Conservation (phyloP, 345 rosid species). For the Rhizophora mangle region DNA sequence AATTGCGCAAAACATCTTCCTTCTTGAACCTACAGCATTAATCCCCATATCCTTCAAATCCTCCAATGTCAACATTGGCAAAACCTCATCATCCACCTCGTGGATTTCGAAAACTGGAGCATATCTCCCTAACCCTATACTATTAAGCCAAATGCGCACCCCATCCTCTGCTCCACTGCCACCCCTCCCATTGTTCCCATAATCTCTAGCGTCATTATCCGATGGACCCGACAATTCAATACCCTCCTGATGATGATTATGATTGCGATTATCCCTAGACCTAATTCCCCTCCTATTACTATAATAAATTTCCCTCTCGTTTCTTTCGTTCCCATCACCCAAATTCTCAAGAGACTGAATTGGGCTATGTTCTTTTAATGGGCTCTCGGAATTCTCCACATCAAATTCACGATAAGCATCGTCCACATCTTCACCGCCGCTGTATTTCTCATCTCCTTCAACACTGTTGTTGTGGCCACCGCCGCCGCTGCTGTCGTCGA, state of each 20-base stretch:
- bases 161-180: slow-evolving; percentile 46
- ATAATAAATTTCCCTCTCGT: slow-evolving; percentile 33
- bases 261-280: slow-evolving; percentile 21
- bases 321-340: slow-evolving; percentile 51
- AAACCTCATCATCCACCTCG: slow-evolving; percentile 81
- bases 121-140: slow-evolving; percentile 68
- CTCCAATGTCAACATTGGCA: slow-evolving; percentile 78
- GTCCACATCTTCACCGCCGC: slow-evolving; percentile 52
- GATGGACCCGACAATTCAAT: slow-evolving; percentile 54
- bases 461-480: slow-evolving; percentile 17
- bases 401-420: slow-evolving; percentile 51
- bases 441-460: slow-evolving; percentile 48
- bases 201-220: slow-evolving; percentile 45
- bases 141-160: slow-evolving; percentile 61
- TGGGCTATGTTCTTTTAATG: slow-evolving; percentile 58
- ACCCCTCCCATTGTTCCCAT: slow-evolving; percentile 29
- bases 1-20: slow-evolving; percentile 73
- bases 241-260: slow-evolving; percentile 30
- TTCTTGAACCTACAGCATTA: slow-evolving; percentile 79
- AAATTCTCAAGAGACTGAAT: slow-evolving; percentile 52
- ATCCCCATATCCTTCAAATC: slow-evolving; percentile 93
- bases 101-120: slow-evolving; percentile 80
- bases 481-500: slow-evolving; percentile 39
- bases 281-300: slow-evolving; percentile 30
- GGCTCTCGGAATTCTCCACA: slow-evolving; percentile 65